Conservation (phyloP, 495 filamentous ascomycete species). For the Coniosporium apollinis region DNA sequence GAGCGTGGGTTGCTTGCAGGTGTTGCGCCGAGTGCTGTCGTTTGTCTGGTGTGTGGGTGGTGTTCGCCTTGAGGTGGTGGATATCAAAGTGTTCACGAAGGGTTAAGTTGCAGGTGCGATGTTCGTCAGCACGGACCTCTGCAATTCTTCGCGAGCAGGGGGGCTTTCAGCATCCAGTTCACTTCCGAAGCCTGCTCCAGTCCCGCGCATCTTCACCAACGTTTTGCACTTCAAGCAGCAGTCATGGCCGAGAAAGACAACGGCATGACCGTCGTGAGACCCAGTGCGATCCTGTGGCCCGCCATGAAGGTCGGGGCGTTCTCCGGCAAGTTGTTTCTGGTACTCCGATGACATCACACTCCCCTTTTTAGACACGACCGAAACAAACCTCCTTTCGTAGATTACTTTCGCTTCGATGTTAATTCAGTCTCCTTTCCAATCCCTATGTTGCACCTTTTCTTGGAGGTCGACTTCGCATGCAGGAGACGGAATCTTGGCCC, state of each 20-base stretch:
- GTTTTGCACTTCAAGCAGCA: no score
- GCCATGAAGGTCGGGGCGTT: conserved; percentile 3
- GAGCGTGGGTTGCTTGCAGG: neutral
- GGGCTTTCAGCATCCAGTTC: no score
- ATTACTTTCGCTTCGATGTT: neutral
- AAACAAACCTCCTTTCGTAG: no score
- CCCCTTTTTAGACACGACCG: no score
- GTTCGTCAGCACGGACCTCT: no score
- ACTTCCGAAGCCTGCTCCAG: no score
- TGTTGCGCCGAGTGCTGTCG: neutral
- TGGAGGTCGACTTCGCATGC: neutral
- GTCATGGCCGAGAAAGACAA: no score
- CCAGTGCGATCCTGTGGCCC: conserved; percentile 4
- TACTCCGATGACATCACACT: no score
- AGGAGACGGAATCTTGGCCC: neutral
- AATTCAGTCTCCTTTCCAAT: neutral
- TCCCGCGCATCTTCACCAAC: no score
- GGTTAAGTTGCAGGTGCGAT: conserved; percentile 1
- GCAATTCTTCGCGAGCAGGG: no score
- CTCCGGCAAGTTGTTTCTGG: conserved; percentile 2
- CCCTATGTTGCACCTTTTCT: neutral
- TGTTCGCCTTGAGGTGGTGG: neutral
- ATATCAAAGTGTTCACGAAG: neutral
- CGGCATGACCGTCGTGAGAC: no score
- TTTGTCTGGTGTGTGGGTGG: neutral